Evolutionary conservation across 2,329 filamentous ascomycete species (phyloP).

Genomic region (Periconia macrospinosa): DNA sequence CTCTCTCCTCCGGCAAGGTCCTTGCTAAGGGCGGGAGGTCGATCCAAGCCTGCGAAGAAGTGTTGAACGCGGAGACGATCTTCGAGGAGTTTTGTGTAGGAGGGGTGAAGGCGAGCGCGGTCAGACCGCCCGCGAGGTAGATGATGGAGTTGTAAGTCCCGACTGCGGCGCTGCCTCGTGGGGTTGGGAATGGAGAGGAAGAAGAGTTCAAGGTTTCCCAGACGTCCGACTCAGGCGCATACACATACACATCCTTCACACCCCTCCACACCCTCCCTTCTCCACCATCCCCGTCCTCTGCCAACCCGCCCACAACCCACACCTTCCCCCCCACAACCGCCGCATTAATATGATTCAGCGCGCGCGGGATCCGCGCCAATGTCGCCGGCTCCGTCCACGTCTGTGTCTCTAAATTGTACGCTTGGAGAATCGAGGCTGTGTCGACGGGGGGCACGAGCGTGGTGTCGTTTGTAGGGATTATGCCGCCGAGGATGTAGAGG

Average conservation of each 20-base stretch:
- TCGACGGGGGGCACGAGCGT: neutral
- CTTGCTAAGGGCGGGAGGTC: slow-evolving; percentile 9
- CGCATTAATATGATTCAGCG: slow-evolving; percentile 29
- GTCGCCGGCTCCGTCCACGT: slow-evolving; percentile 16
- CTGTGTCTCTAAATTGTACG: slow-evolving; percentile 13
- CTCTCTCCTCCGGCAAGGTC: slow-evolving; percentile 20
- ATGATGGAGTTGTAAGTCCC: slow-evolving; percentile 20
- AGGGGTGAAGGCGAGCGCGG: slow-evolving; percentile 4
- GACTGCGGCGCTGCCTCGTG: slow-evolving; percentile 21
- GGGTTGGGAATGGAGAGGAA: slow-evolving; percentile 11
- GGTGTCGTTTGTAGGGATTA: slow-evolving; percentile 10
- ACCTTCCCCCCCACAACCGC: slow-evolving; percentile 22
- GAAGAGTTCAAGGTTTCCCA: too few species aligned
- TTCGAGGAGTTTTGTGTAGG: slow-evolving; percentile 9
- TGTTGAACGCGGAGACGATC: slow-evolving; percentile 23
- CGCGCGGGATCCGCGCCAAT: slow-evolving; percentile 14
- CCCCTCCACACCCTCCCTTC: slow-evolving; percentile 11
- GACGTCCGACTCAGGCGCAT: slow-evolving; percentile 12
- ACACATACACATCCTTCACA: slow-evolving; percentile 15
- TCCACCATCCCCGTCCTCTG: slow-evolving; percentile 3
- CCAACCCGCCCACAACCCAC: slow-evolving; percentile 27
- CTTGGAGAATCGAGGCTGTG: slow-evolving; percentile 23
- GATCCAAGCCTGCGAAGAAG: slow-evolving; percentile 10
- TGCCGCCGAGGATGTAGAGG: slow-evolving; percentile 25
- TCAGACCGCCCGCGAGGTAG: slow-evolving; percentile 25